A percentile compares a stretch with the other conserved stretches of the same genome.
These are phyloP conservation scores for Apophysomyces trapeziformis DNA, from an alignment of 371 early-diverging fungal species.

Conservation along the genomic window DNA sequence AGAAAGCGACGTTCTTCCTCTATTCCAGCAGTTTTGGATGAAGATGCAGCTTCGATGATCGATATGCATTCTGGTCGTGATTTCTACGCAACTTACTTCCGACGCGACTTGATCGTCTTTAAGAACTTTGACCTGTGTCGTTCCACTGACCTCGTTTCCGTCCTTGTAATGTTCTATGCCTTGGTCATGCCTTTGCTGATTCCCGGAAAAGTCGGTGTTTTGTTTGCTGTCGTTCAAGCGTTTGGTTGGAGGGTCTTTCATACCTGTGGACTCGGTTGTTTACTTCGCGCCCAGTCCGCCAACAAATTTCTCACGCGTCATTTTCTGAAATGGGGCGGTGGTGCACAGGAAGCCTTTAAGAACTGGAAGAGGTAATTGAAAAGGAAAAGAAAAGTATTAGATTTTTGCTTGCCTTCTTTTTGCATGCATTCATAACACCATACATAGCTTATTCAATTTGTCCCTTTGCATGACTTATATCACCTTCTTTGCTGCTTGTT, in stretches of 20 bases:
- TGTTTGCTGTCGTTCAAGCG: conserved; percentile 62
- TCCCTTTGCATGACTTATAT: conserved; percentile 86
- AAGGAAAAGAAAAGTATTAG: neutral
- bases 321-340: conserved; percentile 84
- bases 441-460: conserved; percentile 81
- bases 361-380: conserved; percentile 76
- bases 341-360: conserved; percentile 79
- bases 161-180: conserved; percentile 70
- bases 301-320: conserved; percentile 80
- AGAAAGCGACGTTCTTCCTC: conserved; percentile 15
- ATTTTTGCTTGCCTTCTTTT: neutral
- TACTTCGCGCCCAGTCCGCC: conserved; percentile 76
- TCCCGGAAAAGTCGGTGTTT: conserved; percentile 38
- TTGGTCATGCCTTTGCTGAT: conserved; percentile 61
- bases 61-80: conserved; percentile 26
- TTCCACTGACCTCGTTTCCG: conserved; percentile 74
- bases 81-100: conserved; percentile 58
- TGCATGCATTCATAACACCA: no score
- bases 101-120: conserved; percentile 80
- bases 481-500: conserved; percentile 78
- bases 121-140: conserved; percentile 83
- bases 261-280: conserved; percentile 71
- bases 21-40: conserved; percentile 20
- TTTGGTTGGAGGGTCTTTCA: conserved; percentile 82
- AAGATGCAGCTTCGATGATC: conserved; percentile 20